phyloP scores from a whole-genome alignment of 257 asterid species.

The Plantago elongata region DNA sequence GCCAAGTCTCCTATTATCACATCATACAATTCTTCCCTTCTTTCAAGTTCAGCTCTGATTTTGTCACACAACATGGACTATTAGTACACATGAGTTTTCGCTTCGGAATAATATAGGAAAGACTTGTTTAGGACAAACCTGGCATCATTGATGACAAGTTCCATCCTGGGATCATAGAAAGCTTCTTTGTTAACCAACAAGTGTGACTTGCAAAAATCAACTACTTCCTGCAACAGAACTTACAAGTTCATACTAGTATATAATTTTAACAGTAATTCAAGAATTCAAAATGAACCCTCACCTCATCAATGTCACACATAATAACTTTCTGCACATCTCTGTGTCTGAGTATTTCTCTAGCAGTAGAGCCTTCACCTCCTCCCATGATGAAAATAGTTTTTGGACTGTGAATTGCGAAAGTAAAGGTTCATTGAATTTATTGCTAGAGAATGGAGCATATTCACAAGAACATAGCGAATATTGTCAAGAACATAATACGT shows the following conservation, averaged over 20 bases:
- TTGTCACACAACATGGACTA: not conserved
- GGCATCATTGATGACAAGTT: constrained; percentile 83
- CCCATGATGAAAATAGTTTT: constrained; percentile 89
- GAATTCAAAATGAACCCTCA: constrained; percentile 14
- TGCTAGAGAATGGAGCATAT: too few species aligned
- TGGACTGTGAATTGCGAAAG: constrained; percentile 44
- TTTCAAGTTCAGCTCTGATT: constrained; percentile 79
- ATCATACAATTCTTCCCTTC: constrained; percentile 68
- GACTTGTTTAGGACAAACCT: constrained; percentile 34
- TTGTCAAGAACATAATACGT: not conserved
- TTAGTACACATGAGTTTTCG: not conserved
- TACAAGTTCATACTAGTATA: not conserved
- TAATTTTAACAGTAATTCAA: not conserved
- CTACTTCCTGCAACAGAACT: constrained; percentile 67
- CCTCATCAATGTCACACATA: constrained; percentile 98
- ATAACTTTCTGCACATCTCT: constrained; percentile 65
- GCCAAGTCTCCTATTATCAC: constrained; percentile 92
- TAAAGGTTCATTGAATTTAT: not conserved
- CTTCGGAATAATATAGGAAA: not conserved
- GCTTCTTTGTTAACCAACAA: constrained; percentile 75
- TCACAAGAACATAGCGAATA: too few species aligned
- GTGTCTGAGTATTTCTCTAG: constrained; percentile 86
- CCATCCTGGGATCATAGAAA: constrained; percentile 65
- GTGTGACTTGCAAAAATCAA: constrained; percentile 75
- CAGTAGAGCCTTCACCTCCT: constrained; percentile 98